phyloP scores from a whole-genome alignment of 768 basidiomycete species.

The Mycena capillaripes region DNA sequence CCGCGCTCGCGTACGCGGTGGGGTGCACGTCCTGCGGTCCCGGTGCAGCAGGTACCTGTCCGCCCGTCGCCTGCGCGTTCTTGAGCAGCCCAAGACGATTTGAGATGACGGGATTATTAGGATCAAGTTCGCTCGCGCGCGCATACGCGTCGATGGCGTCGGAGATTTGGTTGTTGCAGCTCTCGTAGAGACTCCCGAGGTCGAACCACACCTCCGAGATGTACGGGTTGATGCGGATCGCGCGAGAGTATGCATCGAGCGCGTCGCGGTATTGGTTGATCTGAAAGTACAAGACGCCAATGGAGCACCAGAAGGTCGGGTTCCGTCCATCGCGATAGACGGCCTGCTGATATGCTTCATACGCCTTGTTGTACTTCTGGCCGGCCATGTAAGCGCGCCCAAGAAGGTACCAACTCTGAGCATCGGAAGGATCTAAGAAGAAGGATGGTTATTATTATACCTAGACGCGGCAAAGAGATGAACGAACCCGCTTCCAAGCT shows the following conservation, averaged over 20 bases:
- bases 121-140: constrained; percentile 94
- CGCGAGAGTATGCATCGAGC: constrained; percentile 98
- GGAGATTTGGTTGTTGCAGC: constrained; percentile 98
- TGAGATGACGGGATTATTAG: constrained; percentile 84
- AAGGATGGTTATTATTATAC: constrained; percentile 14
- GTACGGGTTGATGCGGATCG: constrained; percentile 98
- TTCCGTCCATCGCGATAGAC: constrained; percentile 99
- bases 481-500: constrained; percentile 92
- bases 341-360: constrained; percentile 99
- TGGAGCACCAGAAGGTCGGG: constrained; percentile 99
- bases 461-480: not conserved
- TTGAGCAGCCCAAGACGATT: constrained; percentile 84
- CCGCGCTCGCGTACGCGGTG: constrained; percentile 89
- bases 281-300: constrained; percentile 99
- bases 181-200: constrained; percentile 96
- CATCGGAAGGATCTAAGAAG: constrained; percentile 86
- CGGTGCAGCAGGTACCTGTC: constrained; percentile 87
- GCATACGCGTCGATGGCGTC: constrained; percentile 99
- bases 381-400: constrained; percentile 99
- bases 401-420: constrained; percentile 98
- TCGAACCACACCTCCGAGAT: constrained; percentile 98
- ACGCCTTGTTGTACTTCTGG: constrained; percentile 99
- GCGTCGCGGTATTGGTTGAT: constrained; percentile 99
- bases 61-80: constrained; percentile 83
- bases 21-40: constrained; percentile 97